Evolutionary conservation across 768 basidiomycete species (phyloP).

Genomic region (Pilatotrama ljubarskyi): DNA sequence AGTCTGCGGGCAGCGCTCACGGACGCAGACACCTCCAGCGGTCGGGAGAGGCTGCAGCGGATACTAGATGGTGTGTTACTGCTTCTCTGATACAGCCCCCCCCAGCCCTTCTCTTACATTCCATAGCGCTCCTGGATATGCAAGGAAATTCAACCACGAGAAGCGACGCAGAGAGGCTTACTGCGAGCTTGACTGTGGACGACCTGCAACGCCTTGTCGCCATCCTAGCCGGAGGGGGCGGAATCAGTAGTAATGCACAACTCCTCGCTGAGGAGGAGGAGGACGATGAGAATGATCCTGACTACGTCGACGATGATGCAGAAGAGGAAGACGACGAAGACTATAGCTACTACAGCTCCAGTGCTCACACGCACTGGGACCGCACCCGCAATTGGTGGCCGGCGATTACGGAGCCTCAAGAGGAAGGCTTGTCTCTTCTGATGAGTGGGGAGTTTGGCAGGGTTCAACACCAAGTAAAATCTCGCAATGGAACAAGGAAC

Average conservation of each 20-base stretch:
- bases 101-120: neutral
- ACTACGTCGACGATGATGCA: conserved; percentile 40
- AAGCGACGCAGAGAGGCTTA: neutral
- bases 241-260: neutral
- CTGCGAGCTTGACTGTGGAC: conserved; percentile 4
- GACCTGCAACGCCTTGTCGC: conserved; percentile 17
- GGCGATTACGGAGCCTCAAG: conserved; percentile 56
- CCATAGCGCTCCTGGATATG: conserved; percentile 5
- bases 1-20: neutral
- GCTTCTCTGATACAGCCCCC: no score
- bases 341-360: conserved; percentile 16
- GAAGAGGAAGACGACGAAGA: conserved; percentile 35
- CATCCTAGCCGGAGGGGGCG: neutral
- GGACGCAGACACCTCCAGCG: neutral
- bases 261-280: neutral
- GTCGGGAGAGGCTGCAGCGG: conserved; percentile 12
- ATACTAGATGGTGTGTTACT: conserved; percentile 7
- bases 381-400: conserved; percentile 37
- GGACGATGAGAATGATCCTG: conserved; percentile 38
- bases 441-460: conserved; percentile 81
- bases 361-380: conserved; percentile 7
- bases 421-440: conserved; percentile 63
- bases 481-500: conserved; percentile 44
- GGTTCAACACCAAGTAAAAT: conserved; percentile 50
- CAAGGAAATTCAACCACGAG: neutral